Evolutionary conservation across 1,139 yeast species (phyloP).

Genomic region (Blastobotrys raffinosifermentans): DNA sequence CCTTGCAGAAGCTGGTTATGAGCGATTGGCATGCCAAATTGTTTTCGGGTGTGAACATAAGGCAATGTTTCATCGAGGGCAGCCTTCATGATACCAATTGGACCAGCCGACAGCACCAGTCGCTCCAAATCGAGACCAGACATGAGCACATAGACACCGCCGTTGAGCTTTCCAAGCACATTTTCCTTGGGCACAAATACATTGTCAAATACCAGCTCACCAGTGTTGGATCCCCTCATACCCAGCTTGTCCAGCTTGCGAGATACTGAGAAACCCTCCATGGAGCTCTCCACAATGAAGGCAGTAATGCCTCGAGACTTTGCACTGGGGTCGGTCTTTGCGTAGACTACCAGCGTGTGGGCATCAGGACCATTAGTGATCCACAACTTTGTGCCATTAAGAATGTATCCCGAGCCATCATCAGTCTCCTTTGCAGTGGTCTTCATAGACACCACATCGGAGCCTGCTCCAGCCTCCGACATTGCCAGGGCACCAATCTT

Average conservation of each 20-base stretch:
- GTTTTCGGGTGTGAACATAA: slow-evolving; percentile 31
- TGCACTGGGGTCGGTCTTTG: slow-evolving; percentile 32
- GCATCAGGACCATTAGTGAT: slow-evolving; percentile 36
- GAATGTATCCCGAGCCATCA: slow-evolving; percentile 29
- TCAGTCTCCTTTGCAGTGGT: slow-evolving; percentile 28
- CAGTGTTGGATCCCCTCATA: slow-evolving; percentile 34
- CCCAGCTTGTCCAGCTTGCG: slow-evolving; percentile 33
- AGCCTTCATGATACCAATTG: slow-evolving; percentile 31
- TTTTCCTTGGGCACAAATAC: slow-evolving; percentile 33
- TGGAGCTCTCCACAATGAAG: slow-evolving; percentile 29
- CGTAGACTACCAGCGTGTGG: slow-evolving; percentile 31
- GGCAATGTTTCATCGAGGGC: slow-evolving; percentile 33
- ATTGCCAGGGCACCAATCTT: slow-evolving; percentile 33
- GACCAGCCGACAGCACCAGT: slow-evolving; percentile 32
- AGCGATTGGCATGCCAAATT: slow-evolving; percentile 32
- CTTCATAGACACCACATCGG: slow-evolving; percentile 33
- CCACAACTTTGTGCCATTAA: slow-evolving; percentile 36
- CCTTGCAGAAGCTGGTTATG: slow-evolving; percentile 33
- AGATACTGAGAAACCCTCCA: slow-evolving; percentile 29
- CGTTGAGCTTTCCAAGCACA: slow-evolving; percentile 27
- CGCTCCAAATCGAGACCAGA: slow-evolving; percentile 31
- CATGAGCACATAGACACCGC: slow-evolving; percentile 33
- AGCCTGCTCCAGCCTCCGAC: slow-evolving; percentile 34
- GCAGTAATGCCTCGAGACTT: slow-evolving; percentile 33
- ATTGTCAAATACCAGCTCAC: slow-evolving; percentile 31